Conservation (phyloP, 2,329 filamentous ascomycete genomes). For the Byssochlamys sp. region DNA sequence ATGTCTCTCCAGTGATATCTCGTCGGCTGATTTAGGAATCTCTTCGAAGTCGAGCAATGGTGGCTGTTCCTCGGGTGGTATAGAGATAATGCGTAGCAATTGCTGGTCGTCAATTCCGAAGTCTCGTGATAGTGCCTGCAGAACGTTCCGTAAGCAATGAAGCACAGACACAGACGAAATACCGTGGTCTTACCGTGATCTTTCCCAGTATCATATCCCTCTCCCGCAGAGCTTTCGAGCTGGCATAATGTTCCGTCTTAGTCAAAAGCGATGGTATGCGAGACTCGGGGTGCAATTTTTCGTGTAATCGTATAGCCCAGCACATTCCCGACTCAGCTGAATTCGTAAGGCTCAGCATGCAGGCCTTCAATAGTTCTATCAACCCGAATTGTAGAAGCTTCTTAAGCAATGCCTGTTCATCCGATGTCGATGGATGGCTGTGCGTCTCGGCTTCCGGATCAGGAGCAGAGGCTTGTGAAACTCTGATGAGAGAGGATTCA, state of each 20-base stretch:
- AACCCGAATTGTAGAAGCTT: constrained; percentile 54
- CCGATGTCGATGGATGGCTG: constrained; percentile 32
- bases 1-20: constrained; percentile 48
- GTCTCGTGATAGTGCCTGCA: constrained; percentile 44
- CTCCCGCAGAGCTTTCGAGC: constrained; percentile 40
- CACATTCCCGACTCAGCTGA: constrained; percentile 32
- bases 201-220: constrained; percentile 49
- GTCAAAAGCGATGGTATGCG: constrained; percentile 41
- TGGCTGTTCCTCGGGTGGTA: constrained; percentile 28
- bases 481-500: constrained; percentile 31
- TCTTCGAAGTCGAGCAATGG: constrained; percentile 45
- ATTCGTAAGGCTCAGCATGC: constrained; percentile 37
- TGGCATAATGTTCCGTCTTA: constrained; percentile 42
- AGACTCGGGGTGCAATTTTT: constrained; percentile 46
- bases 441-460: constrained; percentile 49
- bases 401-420: constrained; percentile 44
- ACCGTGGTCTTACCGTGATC: constrained; percentile 35
- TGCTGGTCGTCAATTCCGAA: constrained; percentile 41
- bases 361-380: constrained; percentile 53
- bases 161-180: not conserved
- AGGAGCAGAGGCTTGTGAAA: constrained; percentile 33
- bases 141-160: constrained; percentile 3
- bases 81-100: constrained; percentile 38
- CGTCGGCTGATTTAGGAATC: constrained; percentile 41
- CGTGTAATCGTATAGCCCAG: constrained; percentile 44